These are phyloP conservation scores for Curvularia sp. DNA, from an alignment of 2,329 filamentous ascomycete species.

Conservation along the genomic window DNA sequence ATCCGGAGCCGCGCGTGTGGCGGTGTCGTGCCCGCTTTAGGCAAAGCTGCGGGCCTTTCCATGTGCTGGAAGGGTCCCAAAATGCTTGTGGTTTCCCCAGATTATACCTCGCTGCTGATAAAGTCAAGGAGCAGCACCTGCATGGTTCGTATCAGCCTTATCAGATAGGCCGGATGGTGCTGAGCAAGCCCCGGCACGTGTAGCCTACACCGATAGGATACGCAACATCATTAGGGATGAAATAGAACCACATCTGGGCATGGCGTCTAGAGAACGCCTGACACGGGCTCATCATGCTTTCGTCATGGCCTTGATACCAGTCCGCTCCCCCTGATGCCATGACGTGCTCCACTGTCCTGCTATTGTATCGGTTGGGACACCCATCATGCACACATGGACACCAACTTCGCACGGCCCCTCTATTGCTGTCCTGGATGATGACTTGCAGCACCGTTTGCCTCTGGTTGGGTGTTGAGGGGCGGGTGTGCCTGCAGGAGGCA, in stretches of 20 bases:
- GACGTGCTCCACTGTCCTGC: not conserved
- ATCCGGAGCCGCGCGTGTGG: conserved; percentile 31
- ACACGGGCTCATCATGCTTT: not conserved
- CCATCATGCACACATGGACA: conserved; percentile 8
- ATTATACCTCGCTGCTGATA: conserved; percentile 35
- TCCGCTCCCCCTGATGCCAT: not conserved
- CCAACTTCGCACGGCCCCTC: conserved; percentile 17
- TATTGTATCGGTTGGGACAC: conserved; percentile 2
- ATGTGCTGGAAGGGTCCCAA: conserved; percentile 31
- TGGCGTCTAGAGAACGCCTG: not conserved
- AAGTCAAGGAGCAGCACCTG: conserved; percentile 11
- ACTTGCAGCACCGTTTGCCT: conserved; percentile 24
- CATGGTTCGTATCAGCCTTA: not conserved
- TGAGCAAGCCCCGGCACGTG: conserved; percentile 16
- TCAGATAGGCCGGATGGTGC: conserved; percentile 8
- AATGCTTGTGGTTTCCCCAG: conserved; percentile 38
- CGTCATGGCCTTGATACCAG: not conserved
- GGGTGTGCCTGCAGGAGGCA: conserved; percentile 46
- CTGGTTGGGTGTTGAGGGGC: conserved; percentile 31
- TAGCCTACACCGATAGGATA: conserved; percentile 6
- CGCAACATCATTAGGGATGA: conserved; percentile 1
- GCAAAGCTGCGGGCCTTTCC: conserved; percentile 32
- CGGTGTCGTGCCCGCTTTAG: conserved; percentile 36
- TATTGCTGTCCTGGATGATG: conserved; percentile 19
- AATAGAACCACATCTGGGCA: not conserved